Conservation (phyloP, 208 protist genomes). For the Leishmania aethiopica region DNA sequence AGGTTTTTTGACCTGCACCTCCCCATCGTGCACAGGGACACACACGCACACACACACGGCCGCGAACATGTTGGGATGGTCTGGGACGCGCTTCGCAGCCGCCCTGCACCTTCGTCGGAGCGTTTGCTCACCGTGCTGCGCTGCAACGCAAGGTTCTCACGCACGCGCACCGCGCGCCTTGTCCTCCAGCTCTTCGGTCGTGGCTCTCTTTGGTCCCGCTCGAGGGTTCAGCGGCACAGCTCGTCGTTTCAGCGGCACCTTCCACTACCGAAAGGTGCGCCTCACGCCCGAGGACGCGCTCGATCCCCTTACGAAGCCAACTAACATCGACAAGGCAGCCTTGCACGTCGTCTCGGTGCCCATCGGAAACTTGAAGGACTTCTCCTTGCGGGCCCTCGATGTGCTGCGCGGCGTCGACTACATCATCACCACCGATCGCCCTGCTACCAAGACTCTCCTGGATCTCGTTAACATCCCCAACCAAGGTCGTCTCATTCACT, state of each 20-base stretch:
- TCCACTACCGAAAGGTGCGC: conserved; percentile 63
- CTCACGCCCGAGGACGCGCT: conserved; percentile 64
- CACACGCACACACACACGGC: neutral
- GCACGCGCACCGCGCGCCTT: neutral
- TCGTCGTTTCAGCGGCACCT: conserved; percentile 21
- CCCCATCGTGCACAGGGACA: neutral
- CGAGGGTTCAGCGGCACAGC: conserved; percentile 24
- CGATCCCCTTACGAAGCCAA: conserved; percentile 85
- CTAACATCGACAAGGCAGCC: conserved; percentile 69
- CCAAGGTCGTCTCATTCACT: conserved; percentile 89
- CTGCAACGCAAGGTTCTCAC: neutral
- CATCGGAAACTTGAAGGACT: conserved; percentile 93
- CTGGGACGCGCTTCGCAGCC: neutral
- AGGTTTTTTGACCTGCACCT: neutral
- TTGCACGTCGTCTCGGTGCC: conserved; percentile 91
- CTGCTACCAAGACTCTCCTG: conserved; percentile 82
- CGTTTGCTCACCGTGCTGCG: neutral
- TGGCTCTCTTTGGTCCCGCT: neutral
- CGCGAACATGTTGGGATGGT: conserved; percentile 12
- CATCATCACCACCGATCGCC: conserved; percentile 85
- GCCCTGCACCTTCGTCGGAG: neutral
- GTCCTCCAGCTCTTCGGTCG: neutral
- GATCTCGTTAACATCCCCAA: conserved; percentile 82
- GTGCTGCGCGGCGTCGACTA: conserved; percentile 88
- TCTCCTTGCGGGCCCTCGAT: conserved; percentile 83